Conservation (phyloP, 1,139 yeast genomes). For the Nakaseomyces bracarensis region DNA sequence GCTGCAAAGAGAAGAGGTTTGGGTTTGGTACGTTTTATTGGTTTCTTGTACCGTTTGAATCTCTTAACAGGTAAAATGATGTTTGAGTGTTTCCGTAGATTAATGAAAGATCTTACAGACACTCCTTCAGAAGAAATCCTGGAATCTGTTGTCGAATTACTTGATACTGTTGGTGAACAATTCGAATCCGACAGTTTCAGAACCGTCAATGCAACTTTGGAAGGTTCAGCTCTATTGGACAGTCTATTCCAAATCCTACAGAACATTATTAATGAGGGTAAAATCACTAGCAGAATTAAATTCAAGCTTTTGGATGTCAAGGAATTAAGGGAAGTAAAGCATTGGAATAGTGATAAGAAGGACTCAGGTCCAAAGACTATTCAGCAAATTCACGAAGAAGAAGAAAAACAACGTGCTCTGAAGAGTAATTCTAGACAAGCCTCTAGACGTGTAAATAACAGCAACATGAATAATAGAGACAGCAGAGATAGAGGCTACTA, state of each 20-base stretch:
- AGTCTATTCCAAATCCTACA: constrained; percentile 55
- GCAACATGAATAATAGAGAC: constrained; percentile 7
- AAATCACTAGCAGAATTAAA: constrained; percentile 69
- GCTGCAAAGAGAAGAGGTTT: constrained; percentile 97
- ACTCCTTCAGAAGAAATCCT: constrained; percentile 86
- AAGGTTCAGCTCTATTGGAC: constrained; percentile 41
- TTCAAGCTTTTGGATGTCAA: constrained; percentile 84
- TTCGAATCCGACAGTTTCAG: constrained; percentile 43
- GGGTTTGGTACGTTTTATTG: constrained; percentile 91
- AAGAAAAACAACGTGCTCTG: constrained; percentile 44
- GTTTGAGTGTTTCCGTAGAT: constrained; percentile 53
- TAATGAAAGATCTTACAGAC: constrained; percentile 48
- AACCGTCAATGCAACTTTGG: constrained; percentile 23
- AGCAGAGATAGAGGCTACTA: constrained; percentile 17
- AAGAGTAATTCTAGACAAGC: constrained; percentile 25
- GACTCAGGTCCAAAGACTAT: constrained; percentile 89
- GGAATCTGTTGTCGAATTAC: constrained; percentile 79
- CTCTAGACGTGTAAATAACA: constrained; percentile 26
- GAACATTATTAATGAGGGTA: constrained; percentile 46
- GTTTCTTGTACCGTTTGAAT: constrained; percentile 76
- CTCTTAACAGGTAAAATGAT: constrained; percentile 74
- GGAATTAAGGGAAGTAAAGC: constrained; percentile 53
- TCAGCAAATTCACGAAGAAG: constrained; percentile 77
- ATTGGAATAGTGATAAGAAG: constrained; percentile 39
- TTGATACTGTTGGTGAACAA: constrained; percentile 77